phyloP scores from a whole-genome alignment of 352 stramenopile genomes.

The Peronospora belbahrii region DNA sequence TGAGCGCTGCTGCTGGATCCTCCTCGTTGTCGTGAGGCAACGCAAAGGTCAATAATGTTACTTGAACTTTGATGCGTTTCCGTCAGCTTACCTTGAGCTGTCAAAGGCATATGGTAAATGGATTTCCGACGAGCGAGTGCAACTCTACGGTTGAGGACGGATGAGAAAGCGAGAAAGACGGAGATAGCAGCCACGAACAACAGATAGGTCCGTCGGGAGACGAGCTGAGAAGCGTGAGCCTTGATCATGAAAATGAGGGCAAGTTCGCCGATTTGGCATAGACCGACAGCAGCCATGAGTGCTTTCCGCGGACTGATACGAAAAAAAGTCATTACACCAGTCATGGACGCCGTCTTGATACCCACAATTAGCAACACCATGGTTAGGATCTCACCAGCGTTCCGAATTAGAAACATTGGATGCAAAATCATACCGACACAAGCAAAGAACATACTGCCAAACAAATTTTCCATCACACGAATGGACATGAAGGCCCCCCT shows the following conservation, averaged over 20 bases:
- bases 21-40: slow-evolving; percentile 8
- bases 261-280: slow-evolving; percentile 82
- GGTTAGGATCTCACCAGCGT: slow-evolving; percentile 69
- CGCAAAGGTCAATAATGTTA: slow-evolving; percentile 8
- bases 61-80: slow-evolving; percentile 13
- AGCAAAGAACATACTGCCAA: slow-evolving; percentile 85
- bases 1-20: too few relatives aligned
- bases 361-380: slow-evolving; percentile 74
- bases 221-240: slow-evolving; percentile 70
- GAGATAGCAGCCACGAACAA: slow-evolving; percentile 75
- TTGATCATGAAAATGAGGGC: slow-evolving; percentile 89
- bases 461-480: slow-evolving; percentile 83
- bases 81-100: slow-evolving; percentile 15
- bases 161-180: slow-evolving; percentile 77
- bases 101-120: slow-evolving; percentile 47
- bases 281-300: slow-evolving; percentile 57
- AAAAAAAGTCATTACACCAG: slow-evolving; percentile 75
- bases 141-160: slow-evolving; percentile 65
- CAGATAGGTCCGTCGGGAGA: slow-evolving; percentile 75
- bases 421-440: slow-evolving; percentile 86
- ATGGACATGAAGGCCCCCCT: slow-evolving; percentile 77
- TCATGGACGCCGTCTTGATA: slow-evolving; percentile 75
- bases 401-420: slow-evolving; percentile 70
- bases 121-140: slow-evolving; percentile 54
- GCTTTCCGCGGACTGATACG: slow-evolving; percentile 64